Evolutionary conservation across 805 yeast species (phyloP).

Genomic region (Metschnikowia borealis): DNA sequence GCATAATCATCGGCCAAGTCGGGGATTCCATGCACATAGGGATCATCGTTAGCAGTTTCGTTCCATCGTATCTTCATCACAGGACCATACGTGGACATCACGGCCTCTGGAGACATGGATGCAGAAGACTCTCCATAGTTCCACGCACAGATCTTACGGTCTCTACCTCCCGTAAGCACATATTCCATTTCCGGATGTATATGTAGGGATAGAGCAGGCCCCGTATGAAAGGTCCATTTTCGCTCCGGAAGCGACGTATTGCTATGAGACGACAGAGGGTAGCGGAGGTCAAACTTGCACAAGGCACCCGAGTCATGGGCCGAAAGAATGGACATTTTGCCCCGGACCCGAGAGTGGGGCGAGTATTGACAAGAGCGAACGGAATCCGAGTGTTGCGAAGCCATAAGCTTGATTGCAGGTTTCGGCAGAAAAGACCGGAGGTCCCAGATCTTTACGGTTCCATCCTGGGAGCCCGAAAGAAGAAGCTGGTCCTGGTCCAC

Average conservation of each 20-base stretch:
- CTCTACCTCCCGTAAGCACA: constrained; percentile 90
- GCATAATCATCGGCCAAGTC: constrained; percentile 20
- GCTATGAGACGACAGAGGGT: constrained; percentile 22
- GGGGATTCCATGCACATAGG: constrained; percentile 22
- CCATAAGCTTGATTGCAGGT: constrained; percentile 46
- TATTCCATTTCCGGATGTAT: constrained; percentile 85
- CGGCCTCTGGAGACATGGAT: constrained; percentile 55
- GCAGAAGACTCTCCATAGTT: constrained; percentile 34
- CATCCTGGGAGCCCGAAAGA: constrained; percentile 72
- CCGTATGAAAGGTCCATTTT: constrained; percentile 82
- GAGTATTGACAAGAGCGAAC: constrained; percentile 53
- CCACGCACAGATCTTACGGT: constrained; percentile 78
- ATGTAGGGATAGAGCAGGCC: constrained; percentile 83
- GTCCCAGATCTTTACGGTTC: constrained; percentile 75
- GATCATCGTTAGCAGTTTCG: constrained; percentile 24
- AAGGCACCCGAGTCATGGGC: constrained; percentile 87
- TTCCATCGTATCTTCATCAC: constrained; percentile 74
- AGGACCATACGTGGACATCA: constrained; percentile 71
- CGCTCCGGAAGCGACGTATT: constrained; percentile 51
- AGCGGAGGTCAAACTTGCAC: constrained; percentile 81
- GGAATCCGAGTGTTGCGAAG: constrained; percentile 66
- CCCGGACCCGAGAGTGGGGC: constrained; percentile 44
- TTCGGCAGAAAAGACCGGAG: constrained; percentile 44
- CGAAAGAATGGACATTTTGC: constrained; percentile 51
- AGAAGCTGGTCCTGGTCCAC: constrained; percentile 23